Evolutionary conservation across 2,329 filamentous ascomycete species (phyloP).

Genomic region (Colletotrichum karsti): DNA sequence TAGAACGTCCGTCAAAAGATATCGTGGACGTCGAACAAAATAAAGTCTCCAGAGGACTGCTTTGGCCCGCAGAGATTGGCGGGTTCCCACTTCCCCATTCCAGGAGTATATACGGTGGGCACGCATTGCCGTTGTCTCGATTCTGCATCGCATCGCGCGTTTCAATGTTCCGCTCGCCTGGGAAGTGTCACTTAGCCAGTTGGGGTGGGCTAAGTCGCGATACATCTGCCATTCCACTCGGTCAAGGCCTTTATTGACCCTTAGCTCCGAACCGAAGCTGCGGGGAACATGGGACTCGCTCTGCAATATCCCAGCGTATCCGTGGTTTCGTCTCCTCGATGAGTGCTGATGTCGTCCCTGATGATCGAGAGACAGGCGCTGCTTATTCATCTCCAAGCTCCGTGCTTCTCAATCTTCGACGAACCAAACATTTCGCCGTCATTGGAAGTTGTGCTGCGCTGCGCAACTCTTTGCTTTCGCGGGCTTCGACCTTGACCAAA

Average conservation of each 20-base stretch:
- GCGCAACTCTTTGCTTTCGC: no score
- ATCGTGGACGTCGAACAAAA: not conserved
- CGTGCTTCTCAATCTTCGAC: not conserved
- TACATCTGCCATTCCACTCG: slow-evolving; percentile 1
- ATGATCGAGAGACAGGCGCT: not conserved
- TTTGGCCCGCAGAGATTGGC: not conserved
- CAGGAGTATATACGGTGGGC: not conserved
- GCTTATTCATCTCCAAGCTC: not conserved
- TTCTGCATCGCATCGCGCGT: slow-evolving; percentile 10
- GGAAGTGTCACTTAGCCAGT: not conserved
- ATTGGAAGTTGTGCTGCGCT: no score
- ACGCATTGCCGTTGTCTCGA: not conserved
- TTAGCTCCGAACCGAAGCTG: not conserved
- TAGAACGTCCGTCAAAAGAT: not conserved
- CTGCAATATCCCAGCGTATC: not conserved
- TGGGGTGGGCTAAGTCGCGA: slow-evolving; percentile 1
- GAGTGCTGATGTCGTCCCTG: not conserved
- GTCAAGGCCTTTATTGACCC: not conserved
- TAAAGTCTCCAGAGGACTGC: not conserved
- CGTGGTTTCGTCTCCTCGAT: not conserved
- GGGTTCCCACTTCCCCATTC: not conserved
- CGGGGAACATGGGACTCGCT: slow-evolving; percentile 8
- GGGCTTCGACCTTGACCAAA: no score
- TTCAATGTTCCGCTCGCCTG: slow-evolving; percentile 6
- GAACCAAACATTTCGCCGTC: not conserved